Evolutionary conservation across 2,329 filamentous ascomycete genomes (phyloP).

Genomic region (Grosmannia serpens): DNA sequence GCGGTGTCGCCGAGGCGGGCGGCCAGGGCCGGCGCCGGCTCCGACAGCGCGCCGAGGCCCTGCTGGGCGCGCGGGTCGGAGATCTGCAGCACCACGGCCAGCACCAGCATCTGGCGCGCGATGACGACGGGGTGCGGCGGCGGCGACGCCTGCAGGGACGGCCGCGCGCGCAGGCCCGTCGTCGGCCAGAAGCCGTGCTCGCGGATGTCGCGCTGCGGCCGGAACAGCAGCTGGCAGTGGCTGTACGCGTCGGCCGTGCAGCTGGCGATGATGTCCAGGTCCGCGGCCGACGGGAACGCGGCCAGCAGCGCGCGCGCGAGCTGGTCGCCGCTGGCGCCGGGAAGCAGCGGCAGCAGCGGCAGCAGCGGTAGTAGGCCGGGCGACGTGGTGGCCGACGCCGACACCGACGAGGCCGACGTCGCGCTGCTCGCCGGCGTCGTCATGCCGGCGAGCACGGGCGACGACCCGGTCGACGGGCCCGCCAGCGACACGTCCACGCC

Average conservation of each 20-base stretch:
- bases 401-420: neutral
- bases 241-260: neutral
- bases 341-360: neutral
- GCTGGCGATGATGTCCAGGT: constrained; percentile 5
- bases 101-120: constrained; percentile 21
- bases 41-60: constrained; percentile 11
- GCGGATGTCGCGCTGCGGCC: constrained; percentile 3
- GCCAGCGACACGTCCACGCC: neutral
- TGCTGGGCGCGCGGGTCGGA: constrained; percentile 7
- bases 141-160: neutral
- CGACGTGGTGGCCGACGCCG: no score
- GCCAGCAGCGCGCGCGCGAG: constrained; percentile 4
- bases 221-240: constrained; percentile 5
- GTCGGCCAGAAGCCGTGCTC: constrained; percentile 3
- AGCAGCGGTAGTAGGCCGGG: neutral
- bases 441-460: neutral
- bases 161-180: neutral
- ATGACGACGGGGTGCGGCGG: constrained; percentile 18
- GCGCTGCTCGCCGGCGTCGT: neutral
- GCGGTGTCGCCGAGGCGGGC: constrained; percentile 5
- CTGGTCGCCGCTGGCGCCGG: neutral
- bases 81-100: constrained; percentile 21
- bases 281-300: constrained; percentile 2
- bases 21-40: constrained; percentile 7
- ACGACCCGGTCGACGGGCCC: neutral